Evolutionary conservation across 768 basidiomycete genomes (phyloP).

Genomic region (Lepiota subincarnata): DNA sequence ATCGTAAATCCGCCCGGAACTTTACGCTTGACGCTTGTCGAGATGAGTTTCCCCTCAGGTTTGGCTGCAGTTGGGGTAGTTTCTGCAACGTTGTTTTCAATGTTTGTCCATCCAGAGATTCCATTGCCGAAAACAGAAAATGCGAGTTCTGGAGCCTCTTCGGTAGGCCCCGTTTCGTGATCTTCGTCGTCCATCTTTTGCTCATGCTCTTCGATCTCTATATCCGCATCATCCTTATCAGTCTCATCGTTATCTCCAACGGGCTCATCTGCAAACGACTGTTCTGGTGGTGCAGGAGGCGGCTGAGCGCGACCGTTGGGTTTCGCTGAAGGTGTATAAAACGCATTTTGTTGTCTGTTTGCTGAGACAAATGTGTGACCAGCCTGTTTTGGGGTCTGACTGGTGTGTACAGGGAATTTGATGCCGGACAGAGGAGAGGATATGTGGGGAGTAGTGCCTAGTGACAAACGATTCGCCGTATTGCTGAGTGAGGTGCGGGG

Average conservation of each 20-base stretch:
- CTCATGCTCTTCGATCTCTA: slow-evolving; percentile 18
- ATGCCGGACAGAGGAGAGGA: slow-evolving; percentile 27
- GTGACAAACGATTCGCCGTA: slow-evolving; percentile 21
- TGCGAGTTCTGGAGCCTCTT: slow-evolving; percentile 19
- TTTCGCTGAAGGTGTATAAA: slow-evolving; percentile 50
- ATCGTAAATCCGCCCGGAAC: slow-evolving; percentile 43
- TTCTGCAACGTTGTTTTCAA: slow-evolving; percentile 5
- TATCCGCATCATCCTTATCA: slow-evolving; percentile 18
- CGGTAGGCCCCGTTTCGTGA: slow-evolving; percentile 7
- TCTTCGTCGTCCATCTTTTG: slow-evolving; percentile 15
- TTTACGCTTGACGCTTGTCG: slow-evolving; percentile 23
- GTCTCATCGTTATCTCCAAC: slow-evolving; percentile 1
- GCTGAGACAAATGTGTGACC: slow-evolving; percentile 42
- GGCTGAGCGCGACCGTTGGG: slow-evolving; percentile 27
- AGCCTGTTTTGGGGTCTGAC: slow-evolving; percentile 17
- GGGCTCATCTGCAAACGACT: neutral
- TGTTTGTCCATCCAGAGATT: neutral
- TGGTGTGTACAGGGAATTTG: slow-evolving; percentile 20
- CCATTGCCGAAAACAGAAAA: slow-evolving; percentile 25
- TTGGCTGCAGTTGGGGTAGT: slow-evolving; percentile 9
- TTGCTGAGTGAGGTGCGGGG: slow-evolving; percentile 22
- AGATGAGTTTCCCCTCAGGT: slow-evolving; percentile 21
- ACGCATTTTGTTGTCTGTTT: slow-evolving; percentile 56
- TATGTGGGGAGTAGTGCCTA: slow-evolving; percentile 18
- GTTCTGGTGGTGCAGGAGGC: slow-evolving; percentile 22